Conservation (phyloP, 177 flowering plant genomes). For the Telopea speciosissima region DNA sequence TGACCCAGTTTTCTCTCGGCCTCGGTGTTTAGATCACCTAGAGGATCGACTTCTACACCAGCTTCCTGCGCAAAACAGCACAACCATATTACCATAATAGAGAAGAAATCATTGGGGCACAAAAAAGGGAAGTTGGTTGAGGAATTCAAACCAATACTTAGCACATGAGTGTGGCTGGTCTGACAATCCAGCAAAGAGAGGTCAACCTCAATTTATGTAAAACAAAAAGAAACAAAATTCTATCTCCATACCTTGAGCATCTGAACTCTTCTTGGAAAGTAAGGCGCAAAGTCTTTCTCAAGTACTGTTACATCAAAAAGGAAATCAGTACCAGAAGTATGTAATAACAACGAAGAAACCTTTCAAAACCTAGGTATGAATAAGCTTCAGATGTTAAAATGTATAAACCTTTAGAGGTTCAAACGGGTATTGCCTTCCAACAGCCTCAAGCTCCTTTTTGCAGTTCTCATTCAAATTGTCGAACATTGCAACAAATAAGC, state of each 20-base stretch:
- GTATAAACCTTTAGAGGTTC: conserved; percentile 66
- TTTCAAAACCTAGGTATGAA: not conserved
- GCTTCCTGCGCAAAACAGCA: conserved; percentile 55
- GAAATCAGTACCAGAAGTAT: conserved; percentile 5
- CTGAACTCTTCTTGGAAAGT: conserved; percentile 76
- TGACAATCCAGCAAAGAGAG: too few relatives aligned
- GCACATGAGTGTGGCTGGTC: too few relatives aligned
- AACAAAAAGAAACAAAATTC: too few relatives aligned
- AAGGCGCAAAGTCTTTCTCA: conserved; percentile 58
- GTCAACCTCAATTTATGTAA: too few relatives aligned
- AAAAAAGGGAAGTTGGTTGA: too few relatives aligned
- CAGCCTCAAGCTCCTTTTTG: conserved; percentile 69
- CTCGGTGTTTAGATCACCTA: conserved; percentile 87
- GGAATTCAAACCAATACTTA: too few relatives aligned
- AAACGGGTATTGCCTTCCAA: conserved; percentile 77
- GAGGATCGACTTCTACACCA: conserved; percentile 76
- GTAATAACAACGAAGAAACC: not conserved
- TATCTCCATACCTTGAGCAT: conserved; percentile 69
- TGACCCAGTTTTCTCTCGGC: conserved; percentile 80
- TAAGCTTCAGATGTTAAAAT: not conserved
- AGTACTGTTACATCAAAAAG: conserved; percentile 43
- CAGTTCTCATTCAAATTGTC: conserved; percentile 67
- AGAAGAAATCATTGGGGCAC: not conserved
- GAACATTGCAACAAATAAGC: conserved; percentile 75
- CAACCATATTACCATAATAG: not conserved